Conservation (phyloP, 1,139 yeast genomes). For the Suhomyces coccinellae region DNA sequence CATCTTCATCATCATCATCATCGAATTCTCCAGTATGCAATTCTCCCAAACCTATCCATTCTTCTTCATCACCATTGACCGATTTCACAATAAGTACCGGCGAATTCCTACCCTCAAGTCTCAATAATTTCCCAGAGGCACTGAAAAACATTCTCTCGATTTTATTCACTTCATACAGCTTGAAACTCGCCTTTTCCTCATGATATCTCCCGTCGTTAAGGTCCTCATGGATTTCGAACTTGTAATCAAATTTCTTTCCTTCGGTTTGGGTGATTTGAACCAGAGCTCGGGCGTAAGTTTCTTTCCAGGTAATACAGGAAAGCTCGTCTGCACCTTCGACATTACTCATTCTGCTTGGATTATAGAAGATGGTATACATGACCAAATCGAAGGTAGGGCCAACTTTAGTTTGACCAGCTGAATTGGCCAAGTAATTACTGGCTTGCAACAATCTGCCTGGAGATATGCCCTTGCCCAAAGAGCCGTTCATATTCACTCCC, state of each 20-base stretch:
- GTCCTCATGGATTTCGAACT: slow-evolving; percentile 53
- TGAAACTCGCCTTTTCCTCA: slow-evolving; percentile 40
- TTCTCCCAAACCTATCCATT: slow-evolving; percentile 59
- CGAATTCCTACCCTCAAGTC: slow-evolving; percentile 60
- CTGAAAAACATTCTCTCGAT: slow-evolving; percentile 65
- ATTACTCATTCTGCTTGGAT: slow-evolving; percentile 49
- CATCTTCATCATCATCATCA: slow-evolving; percentile 25
- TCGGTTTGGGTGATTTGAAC: slow-evolving; percentile 34
- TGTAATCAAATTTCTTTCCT: slow-evolving; percentile 38
- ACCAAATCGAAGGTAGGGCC: slow-evolving; percentile 67
- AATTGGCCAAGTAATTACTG: slow-evolving; percentile 44
- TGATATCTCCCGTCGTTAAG: slow-evolving; percentile 78
- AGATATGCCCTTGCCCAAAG: slow-evolving; percentile 53
- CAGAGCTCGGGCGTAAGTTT: slow-evolving; percentile 61
- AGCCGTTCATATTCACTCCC: slow-evolving; percentile 61
- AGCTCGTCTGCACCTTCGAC: slow-evolving; percentile 31
- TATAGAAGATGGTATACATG: slow-evolving; percentile 65
- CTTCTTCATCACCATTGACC: slow-evolving; percentile 30
- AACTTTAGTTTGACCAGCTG: slow-evolving; percentile 21
- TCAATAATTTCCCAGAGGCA: slow-evolving; percentile 68
- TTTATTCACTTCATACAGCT: slow-evolving; percentile 39
- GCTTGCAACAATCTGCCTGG: slow-evolving; percentile 72
- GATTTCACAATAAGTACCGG: slow-evolving; percentile 68
- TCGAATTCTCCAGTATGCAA: slow-evolving; percentile 37
- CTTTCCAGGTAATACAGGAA: slow-evolving; percentile 67